Percentiles rank a stretch among this genome's conserved stretches.
Conservation (phyloP, 2,329 filamentous ascomycete species). For the Eurotiales sp. region DNA sequence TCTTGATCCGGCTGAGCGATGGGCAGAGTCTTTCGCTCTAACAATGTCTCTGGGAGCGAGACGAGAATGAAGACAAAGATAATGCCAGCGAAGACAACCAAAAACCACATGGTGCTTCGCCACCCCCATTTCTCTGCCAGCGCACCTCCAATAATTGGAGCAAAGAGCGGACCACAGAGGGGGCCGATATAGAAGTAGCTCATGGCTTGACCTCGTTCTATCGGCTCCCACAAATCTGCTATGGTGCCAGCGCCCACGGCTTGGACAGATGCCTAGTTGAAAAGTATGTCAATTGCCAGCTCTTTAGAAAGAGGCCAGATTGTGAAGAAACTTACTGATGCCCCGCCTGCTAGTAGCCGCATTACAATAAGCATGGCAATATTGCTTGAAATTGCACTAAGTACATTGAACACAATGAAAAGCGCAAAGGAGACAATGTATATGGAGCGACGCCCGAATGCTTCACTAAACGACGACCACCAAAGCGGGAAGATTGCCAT, state of each 20-base stretch:
- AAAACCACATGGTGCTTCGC: conserved; percentile 75
- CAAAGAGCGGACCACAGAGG: conserved; percentile 67
- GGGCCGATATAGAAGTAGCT: conserved; percentile 78
- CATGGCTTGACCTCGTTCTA: conserved; percentile 74
- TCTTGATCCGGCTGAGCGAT: conserved; percentile 24
- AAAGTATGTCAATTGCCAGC: background rate
- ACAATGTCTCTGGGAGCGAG: conserved; percentile 43
- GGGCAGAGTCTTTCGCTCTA: conserved; percentile 24
- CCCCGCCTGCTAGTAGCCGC: conserved; percentile 69
- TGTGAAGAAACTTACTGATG: conserved; percentile 45
- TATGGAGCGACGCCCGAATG: conserved; percentile 67
- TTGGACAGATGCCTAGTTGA: conserved; percentile 63
- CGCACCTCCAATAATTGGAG: conserved; percentile 72
- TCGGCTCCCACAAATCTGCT: conserved; percentile 72
- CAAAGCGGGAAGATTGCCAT: conserved; percentile 83
- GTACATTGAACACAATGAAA: conserved; percentile 66
- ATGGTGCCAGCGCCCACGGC: conserved; percentile 81
- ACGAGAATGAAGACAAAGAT: conserved; percentile 40
- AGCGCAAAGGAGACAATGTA: conserved; percentile 71
- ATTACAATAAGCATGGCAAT: conserved; percentile 76
- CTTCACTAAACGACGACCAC: conserved; percentile 81
- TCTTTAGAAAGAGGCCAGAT: background rate
- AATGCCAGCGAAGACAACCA: conserved; percentile 63
- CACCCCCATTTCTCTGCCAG: conserved; percentile 68
- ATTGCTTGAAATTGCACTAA: conserved; percentile 65